phyloP scores from a whole-genome alignment of 345 rosid genomes.

The Angophora floribunda region DNA sequence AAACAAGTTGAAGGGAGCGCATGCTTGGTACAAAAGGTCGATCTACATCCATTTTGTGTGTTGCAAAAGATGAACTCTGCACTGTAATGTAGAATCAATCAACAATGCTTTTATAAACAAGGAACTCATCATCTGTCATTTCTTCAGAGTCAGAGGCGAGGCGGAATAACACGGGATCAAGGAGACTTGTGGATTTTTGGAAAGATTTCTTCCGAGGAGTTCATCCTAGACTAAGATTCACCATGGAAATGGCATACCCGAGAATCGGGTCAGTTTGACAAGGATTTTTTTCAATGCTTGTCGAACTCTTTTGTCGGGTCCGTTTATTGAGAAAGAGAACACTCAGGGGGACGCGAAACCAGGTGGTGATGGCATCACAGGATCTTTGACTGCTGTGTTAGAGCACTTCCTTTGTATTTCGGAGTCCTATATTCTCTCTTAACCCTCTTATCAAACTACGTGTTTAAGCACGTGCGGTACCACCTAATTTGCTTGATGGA shows the following conservation, averaged over 20 bases:
- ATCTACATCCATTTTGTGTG: neutral
- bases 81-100: neutral
- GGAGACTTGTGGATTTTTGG: neutral
- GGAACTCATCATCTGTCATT: neutral
- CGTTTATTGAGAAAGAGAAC: no score
- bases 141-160: neutral
- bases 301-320: no score
- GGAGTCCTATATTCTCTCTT: no score
- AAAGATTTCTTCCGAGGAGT: neutral
- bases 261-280: no score
- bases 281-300: neutral
- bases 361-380: no score
- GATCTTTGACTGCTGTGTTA: no score
- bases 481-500: neutral
- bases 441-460: no score
- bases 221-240: neutral
- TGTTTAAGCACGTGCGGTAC: neutral
- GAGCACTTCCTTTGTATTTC: no score
- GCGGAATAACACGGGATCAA: neutral
- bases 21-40: no score
- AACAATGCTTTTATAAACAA: neutral
- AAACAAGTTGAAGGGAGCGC: neutral
- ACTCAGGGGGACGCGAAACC: no score
- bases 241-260: no score
- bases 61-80: neutral